Base-by-base conservation (phyloP, 352 stramenopile genomes). In the Hyaloperonospora brassicae region DNA sequence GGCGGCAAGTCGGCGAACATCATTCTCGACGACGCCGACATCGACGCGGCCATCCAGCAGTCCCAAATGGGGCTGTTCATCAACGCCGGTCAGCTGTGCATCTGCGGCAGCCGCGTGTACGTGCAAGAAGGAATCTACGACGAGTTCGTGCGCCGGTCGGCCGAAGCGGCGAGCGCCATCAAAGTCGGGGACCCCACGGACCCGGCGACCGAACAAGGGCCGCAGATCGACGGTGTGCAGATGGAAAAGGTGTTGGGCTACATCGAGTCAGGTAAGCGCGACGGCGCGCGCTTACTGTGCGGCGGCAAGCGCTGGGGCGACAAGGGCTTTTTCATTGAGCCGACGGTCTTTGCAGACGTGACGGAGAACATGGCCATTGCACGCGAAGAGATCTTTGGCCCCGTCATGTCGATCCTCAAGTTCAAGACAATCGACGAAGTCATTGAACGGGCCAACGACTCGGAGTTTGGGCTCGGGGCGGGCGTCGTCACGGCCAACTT, bases 351-450 rank as follows among this genome's bases (percentile, higher is more conserved):
- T 21, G 84, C 68, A 0, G 77, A 89, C 38, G 70, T 88, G 24
- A 75, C 57, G 42, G 80, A 84, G 57, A 72, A 92, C 70, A 95
- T 94, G 79, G 88, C 65, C n/a, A 97, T 97, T 55, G 86, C 83
- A 17, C 71, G 81, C 41, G 87, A 97, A 55, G 90, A 98, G 71
- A 89, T 97, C 50, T 97, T 97, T 61, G 89, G 91, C 14, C 87
- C 88, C 2, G 83, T 97, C 25, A 89, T 96, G 72, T 73, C 56
- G 2, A 86, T 97, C 30, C 62, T 96, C 52, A 89, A 90, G 61
- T 97, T 96, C 61, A 84, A 89, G 62, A 87, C 71, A n/a, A 70
- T 96, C 30, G 84, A 96, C 41, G 89, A 97, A 50, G 89, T 91
- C 13, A 87, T 97, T 47, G 25, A 72, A 27, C 72, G 84, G 14